phyloP scores from a whole-genome alignment of 768 basidiomycete species.

The Amyloporia xantha region DNA sequence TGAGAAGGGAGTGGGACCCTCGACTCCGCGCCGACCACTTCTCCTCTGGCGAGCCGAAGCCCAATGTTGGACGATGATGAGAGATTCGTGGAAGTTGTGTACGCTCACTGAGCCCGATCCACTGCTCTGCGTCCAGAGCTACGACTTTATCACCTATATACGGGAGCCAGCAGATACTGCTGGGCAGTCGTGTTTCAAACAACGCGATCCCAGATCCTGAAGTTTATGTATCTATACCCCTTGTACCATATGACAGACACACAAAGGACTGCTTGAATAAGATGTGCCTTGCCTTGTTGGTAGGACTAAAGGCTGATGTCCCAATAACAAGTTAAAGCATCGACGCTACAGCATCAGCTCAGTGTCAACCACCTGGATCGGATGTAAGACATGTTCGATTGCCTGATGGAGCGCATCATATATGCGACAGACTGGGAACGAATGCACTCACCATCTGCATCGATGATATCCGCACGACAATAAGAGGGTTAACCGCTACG shows the following conservation, averaged over 20 bases:
- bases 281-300: too few relatives aligned
- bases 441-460: neutral
- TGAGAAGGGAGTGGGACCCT: conserved; percentile 70
- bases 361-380: neutral
- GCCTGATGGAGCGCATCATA: neutral
- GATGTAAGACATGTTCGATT: neutral
- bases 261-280: too few relatives aligned
- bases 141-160: too few relatives aligned
- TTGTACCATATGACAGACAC: too few relatives aligned
- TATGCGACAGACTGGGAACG: neutral
- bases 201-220: neutral
- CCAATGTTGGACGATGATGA: conserved; percentile 20
- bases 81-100: conserved; percentile 29
- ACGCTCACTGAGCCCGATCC: conserved; percentile 21
- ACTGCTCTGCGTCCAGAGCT: too few relatives aligned
- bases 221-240: neutral
- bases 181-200: neutral
- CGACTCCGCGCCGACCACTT: conserved; percentile 30
- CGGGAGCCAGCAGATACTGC: neutral
- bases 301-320: too few relatives aligned
- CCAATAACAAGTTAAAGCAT: too few relatives aligned
- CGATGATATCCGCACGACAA: neutral
- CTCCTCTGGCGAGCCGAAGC: conserved; percentile 8
- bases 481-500: too few relatives aligned
- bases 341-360: neutral